phyloP scores from a whole-genome alignment of 345 rosid genomes.

The Crucihimalaya himalaica region DNA sequence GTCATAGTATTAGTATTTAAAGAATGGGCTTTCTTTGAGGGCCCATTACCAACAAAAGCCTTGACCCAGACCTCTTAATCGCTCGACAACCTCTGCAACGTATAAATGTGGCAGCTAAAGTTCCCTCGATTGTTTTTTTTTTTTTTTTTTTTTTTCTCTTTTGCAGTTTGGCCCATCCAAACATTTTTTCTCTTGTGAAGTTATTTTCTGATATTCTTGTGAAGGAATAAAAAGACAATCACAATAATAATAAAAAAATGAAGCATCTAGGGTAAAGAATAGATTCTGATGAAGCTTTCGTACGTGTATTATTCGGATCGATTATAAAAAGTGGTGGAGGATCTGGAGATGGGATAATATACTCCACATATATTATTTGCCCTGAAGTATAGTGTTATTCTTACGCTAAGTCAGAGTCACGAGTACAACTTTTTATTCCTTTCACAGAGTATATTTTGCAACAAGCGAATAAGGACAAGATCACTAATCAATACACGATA shows the following conservation, averaged over 20 bases:
- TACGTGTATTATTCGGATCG: constrained; percentile 37
- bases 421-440: constrained; percentile 24
- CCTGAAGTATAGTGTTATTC: constrained; percentile 24
- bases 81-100: constrained; percentile 8
- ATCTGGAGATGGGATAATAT: not conserved
- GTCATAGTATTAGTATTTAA: not conserved
- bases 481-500: constrained; percentile 11
- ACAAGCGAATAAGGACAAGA: constrained; percentile 32
- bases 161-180: not conserved
- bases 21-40: constrained; percentile 2
- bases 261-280: constrained; percentile 21
- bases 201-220: too few relatives aligned
- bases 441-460: constrained; percentile 11
- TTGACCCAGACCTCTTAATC: not conserved
- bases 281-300: constrained; percentile 32
- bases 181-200: too few relatives aligned
- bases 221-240: too few relatives aligned
- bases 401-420: constrained; percentile 31
- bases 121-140: not conserved
- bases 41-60: not conserved
- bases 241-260: too few relatives aligned
- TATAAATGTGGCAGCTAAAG: not conserved
- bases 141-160: not conserved
- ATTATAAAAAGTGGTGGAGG: constrained; percentile 11
- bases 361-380: constrained; percentile 5